Evolutionary conservation across 1,284 basidiomycete genomes (phyloP), one percentile per base, ranked within the genome.

Genomic region (Boletus albobrunnescens): DNA sequence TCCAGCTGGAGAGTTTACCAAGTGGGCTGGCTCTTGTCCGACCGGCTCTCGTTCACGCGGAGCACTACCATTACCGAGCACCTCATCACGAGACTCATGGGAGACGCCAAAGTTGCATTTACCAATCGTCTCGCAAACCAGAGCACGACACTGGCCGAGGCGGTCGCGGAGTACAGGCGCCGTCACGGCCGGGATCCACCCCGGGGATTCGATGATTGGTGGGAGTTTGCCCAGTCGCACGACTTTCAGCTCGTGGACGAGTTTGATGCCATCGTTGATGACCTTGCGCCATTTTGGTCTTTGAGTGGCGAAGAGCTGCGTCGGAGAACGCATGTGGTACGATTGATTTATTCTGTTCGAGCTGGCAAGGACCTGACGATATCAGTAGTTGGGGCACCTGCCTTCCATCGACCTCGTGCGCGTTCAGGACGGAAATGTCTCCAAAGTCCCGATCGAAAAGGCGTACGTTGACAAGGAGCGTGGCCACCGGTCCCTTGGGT

Each of bases 201-300:
- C 0, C 80, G 78, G 46, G 93, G 92, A 0, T 96, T 96, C 57
- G 91, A 94, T 59, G 71, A 79, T 33, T 97, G 94, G 94, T 96
- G 82, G 77, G 67, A 72, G 46, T 96, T 94, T 68, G 88, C 87
- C 17, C 71, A 77, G 64, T 72, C 81, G 41, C 77, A 89, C 61
- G 72, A 80, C 17, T 84, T 90, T 45, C 79, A 83, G 59, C 82
- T 97, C 71, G 76, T 92, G 17, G 94, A 97, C 69, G 94, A 96
- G 63, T 97, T 92, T 61, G 91, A 96, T 59, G 78, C 82, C 24
- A 74, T 96, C n/a, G 67, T 79, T 47, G 72, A 76, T 41, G 94
- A 96, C 64, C 70, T 97, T 47, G 77, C 75, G 23, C 91, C 91
- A 1, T 97, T 92, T 63, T 88, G 85, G 79, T 65, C 73, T 9